phyloP scores from a whole-genome alignment of 345 rosid genomes.

The Eutrema japonicum region DNA sequence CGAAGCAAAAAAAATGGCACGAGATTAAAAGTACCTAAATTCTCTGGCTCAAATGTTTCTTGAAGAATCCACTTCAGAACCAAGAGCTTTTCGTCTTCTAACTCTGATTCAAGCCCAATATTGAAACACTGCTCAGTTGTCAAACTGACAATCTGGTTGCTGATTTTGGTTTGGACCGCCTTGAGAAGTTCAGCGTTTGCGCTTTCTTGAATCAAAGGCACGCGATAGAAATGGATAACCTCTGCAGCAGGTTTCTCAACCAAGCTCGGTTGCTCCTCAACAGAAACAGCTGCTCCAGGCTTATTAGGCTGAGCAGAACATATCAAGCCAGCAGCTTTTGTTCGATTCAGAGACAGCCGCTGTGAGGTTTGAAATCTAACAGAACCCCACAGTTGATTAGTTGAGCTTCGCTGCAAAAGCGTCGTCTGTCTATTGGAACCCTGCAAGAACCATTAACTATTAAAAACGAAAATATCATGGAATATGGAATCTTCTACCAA shows the following conservation, averaged over 20 bases:
- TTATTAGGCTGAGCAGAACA: constrained; percentile 54
- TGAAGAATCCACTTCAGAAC: constrained; percentile 84
- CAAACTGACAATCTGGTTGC: constrained; percentile 71
- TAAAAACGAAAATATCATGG: background rate
- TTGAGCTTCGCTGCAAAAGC: constrained; percentile 50
- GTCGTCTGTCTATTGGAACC: constrained; percentile 62
- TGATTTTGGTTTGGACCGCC: constrained; percentile 64
- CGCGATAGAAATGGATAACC: constrained; percentile 72
- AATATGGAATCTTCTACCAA: constrained; percentile 21
- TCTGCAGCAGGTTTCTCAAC: constrained; percentile 62
- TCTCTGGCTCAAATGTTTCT: constrained; percentile 92
- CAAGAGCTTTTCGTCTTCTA: constrained; percentile 56
- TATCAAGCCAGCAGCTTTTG: constrained; percentile 52
- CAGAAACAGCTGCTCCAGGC: constrained; percentile 56
- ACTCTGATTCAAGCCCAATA: constrained; percentile 56
- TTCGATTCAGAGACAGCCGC: constrained; percentile 16
- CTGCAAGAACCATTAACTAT: constrained; percentile 43
- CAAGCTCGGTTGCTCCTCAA: constrained; percentile 53
- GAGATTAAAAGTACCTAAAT: constrained; percentile 50
- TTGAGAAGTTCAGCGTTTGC: constrained; percentile 69
- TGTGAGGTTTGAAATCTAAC: constrained; percentile 35
- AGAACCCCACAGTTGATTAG: constrained; percentile 54
- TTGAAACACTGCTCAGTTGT: constrained; percentile 88
- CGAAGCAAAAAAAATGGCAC: background rate
- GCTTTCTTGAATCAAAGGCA: constrained; percentile 79